phyloP scores from a whole-genome alignment of 768 basidiomycete genomes.

The Podaxis pistillaris region DNA sequence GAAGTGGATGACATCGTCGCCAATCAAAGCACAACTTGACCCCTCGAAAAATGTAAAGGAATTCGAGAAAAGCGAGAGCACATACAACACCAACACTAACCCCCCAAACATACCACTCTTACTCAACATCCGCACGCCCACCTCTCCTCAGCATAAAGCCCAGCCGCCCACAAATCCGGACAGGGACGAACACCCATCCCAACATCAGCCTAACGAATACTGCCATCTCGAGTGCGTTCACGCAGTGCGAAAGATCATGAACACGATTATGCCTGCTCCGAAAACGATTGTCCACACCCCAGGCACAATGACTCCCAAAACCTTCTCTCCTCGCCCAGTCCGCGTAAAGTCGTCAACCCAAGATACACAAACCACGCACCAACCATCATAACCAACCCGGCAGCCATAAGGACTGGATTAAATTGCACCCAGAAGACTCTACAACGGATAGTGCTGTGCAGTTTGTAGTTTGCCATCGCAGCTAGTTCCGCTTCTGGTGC shows the following conservation, averaged over 20 bases:
- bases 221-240: neutral
- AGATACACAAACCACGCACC: too few relatives aligned
- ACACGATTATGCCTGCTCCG: neutral
- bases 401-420: too few relatives aligned
- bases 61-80: conserved; percentile 83
- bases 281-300: neutral
- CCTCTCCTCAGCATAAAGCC: neutral
- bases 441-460: too few relatives aligned
- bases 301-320: neutral
- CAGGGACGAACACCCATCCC: neutral
- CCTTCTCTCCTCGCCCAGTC: neutral
- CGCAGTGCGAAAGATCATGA: neutral
- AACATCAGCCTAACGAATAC: conserved; percentile 4
- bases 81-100: conserved; percentile 64
- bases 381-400: too few relatives aligned
- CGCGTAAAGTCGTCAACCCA: too few relatives aligned
- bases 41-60: conserved; percentile 96
- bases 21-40: conserved; percentile 66
- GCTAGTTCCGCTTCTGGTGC: too few relatives aligned
- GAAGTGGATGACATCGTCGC: too few relatives aligned
- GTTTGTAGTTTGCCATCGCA: too few relatives aligned
- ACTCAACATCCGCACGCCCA: conserved; percentile 20
- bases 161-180: neutral
- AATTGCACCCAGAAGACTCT: too few relatives aligned
- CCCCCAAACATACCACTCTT: conserved; percentile 46